Conservation (phyloP, 2,329 filamentous ascomycete species). For the Parascedosporium putredinis region DNA sequence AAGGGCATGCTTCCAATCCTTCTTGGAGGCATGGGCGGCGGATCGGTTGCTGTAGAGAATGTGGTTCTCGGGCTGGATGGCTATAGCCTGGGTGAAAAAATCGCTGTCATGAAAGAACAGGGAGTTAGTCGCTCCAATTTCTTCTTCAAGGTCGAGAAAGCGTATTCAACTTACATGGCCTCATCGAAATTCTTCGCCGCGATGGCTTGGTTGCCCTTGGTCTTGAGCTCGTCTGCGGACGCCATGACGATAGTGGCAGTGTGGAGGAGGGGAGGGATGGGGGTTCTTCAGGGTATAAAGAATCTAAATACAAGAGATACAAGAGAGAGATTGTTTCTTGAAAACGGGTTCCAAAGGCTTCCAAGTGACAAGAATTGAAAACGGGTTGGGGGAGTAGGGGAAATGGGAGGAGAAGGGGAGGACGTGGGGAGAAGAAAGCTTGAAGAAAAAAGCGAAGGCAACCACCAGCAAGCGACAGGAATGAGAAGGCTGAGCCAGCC, state of each 20-base stretch:
- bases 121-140: background rate
- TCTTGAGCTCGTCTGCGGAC: slow-evolving; percentile 74
- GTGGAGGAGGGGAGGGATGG: slow-evolving; percentile 6
- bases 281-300: too few relatives aligned
- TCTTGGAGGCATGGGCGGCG: slow-evolving; percentile 76
- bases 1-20: slow-evolving; percentile 74
- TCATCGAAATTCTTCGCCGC: slow-evolving; percentile 93
- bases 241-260: slow-evolving; percentile 30
- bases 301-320: too few relatives aligned
- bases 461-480: slow-evolving; percentile 11
- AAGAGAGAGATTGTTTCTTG: too few relatives aligned
- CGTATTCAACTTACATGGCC: slow-evolving; percentile 62
- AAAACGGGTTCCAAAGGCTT: too few relatives aligned
- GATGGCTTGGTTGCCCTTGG: slow-evolving; percentile 97
- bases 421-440: slow-evolving; percentile 11
- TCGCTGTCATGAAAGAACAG: slow-evolving; percentile 42
- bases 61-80: slow-evolving; percentile 78
- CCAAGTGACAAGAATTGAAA: too few relatives aligned
- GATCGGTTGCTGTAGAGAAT: slow-evolving; percentile 98
- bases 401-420: slow-evolving; percentile 7
- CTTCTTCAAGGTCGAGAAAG: background rate
- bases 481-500: slow-evolving; percentile 7
- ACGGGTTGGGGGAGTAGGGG: background rate
- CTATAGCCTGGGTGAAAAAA: slow-evolving; percentile 91
- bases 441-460: slow-evolving; percentile 15